phyloP scores from a whole-genome alignment of 2,329 filamentous ascomycete genomes.

The Aspergillus japonicus region DNA sequence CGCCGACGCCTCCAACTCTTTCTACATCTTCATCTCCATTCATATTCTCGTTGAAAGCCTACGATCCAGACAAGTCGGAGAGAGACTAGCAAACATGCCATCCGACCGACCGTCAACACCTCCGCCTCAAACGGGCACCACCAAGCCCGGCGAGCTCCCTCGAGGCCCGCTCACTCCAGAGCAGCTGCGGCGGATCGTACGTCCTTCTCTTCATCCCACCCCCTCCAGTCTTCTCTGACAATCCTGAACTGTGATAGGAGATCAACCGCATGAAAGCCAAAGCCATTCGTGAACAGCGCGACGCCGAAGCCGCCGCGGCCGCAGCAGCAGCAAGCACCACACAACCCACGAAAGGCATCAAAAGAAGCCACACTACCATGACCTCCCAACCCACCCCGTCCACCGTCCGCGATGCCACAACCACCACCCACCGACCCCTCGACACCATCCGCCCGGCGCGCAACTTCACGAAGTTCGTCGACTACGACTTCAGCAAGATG shows the following conservation, averaged over 20 bases:
- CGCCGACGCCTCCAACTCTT: neutral
- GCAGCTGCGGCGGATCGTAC: conserved; percentile 58
- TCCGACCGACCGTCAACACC: neutral
- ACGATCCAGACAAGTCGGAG: too few species aligned
- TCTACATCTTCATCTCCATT: neutral
- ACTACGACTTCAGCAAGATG: conserved; percentile 98
- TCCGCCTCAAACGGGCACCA: neutral
- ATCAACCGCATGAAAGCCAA: conserved; percentile 85
- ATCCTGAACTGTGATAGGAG: conserved; percentile 57
- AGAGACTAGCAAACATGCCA: neutral
- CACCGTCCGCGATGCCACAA: conserved; percentile 63
- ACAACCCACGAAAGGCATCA: conserved; percentile 62
- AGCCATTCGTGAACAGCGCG: conserved; percentile 72
- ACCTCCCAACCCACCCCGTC: conserved; percentile 57
- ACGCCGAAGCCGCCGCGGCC: conserved; percentile 57
- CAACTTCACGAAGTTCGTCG: conserved; percentile 92
- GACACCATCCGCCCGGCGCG: conserved; percentile 68
- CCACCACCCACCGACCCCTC: conserved; percentile 39
- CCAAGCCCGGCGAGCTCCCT: conserved; percentile 27
- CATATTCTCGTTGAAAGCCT: too few species aligned
- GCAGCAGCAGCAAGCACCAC: conserved; percentile 36
- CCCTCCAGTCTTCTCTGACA: too few species aligned
- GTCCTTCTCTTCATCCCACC: conserved; percentile 7
- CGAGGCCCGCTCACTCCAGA: conserved; percentile 57
- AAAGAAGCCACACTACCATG: conserved; percentile 68